These are phyloP conservation scores for Rosa persica DNA, from an alignment of 306 rosid genomes.

Conservation along the genomic window DNA sequence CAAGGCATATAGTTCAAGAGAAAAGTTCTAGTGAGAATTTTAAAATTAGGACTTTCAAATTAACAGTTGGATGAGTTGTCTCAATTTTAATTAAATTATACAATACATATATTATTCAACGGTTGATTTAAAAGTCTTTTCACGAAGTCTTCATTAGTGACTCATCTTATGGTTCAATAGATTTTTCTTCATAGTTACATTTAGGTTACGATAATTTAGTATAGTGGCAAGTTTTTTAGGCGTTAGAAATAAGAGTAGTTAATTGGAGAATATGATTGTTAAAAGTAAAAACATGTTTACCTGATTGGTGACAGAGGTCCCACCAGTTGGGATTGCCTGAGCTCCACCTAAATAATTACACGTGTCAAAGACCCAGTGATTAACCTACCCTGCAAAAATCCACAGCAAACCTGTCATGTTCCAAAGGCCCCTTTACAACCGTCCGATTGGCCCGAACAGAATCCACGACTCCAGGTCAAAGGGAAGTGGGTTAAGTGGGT, in stretches of 20 bases:
- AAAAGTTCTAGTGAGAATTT: too few species aligned
- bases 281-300: constrained; percentile 25
- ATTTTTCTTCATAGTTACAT: too few species aligned
- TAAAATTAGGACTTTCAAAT: too few species aligned
- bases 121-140: too few species aligned
- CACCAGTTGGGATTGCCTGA: constrained; percentile 15
- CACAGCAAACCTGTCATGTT: constrained; percentile 3
- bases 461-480: constrained; percentile 3
- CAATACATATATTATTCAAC: too few species aligned
- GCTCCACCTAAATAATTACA: constrained; percentile 33
- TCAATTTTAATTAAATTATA: too few species aligned
- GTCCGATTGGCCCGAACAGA: constrained; percentile 31
- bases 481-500: neutral
- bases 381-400: neutral
- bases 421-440: neutral
- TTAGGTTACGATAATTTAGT: too few species aligned
- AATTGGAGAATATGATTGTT: constrained; percentile 21
- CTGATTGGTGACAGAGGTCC: constrained; percentile 35
- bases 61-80: too few species aligned
- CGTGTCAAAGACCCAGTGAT: constrained; percentile 18
- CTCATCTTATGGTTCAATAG: too few species aligned
- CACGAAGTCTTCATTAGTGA: too few species aligned
- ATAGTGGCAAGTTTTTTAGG: too few species aligned
- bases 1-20: too few species aligned
- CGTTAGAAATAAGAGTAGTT: neutral